Percentiles rank a stretch among this genome's conserved stretches.
Conservation (phyloP, 805 yeast species). For the Kodamaea laetipori region DNA sequence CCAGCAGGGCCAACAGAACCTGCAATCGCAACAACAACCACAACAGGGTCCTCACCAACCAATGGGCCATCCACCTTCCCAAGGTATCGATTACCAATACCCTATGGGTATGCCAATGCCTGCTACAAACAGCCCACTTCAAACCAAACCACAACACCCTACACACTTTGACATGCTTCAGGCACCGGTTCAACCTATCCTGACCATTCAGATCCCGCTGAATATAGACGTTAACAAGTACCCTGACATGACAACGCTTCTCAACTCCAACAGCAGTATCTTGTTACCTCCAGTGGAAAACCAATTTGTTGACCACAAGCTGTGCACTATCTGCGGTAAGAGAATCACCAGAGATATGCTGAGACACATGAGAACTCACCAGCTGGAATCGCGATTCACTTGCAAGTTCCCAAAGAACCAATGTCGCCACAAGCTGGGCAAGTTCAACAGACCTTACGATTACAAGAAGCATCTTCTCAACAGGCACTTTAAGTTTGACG, state of each 20-base stretch:
- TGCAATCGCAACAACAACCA: background rate
- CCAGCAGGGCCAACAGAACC: background rate
- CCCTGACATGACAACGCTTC: conserved; percentile 43
- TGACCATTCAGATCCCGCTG: conserved; percentile 16
- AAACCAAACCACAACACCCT: background rate
- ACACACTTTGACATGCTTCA: conserved; percentile 8
- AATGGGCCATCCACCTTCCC: background rate
- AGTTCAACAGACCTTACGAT: conserved; percentile 68
- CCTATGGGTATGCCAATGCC: conserved; percentile 4
- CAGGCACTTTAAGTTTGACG: conserved; percentile 58
- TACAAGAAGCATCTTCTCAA: conserved; percentile 65
- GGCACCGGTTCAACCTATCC: conserved; percentile 7
- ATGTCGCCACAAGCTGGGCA: conserved; percentile 62
- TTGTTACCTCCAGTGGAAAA: conserved; percentile 40
- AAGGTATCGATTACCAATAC: background rate
- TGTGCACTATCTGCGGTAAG: conserved; percentile 57
- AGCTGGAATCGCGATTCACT: conserved; percentile 53
- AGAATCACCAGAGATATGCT: conserved; percentile 60
- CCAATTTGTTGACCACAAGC: conserved; percentile 38
- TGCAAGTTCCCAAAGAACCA: conserved; percentile 58
- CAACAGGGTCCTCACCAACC: too few relatives aligned
- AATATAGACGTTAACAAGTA: conserved; percentile 25
- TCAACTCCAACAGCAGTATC: conserved; percentile 35
- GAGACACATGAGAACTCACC: conserved; percentile 65
- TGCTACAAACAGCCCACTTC: conserved; percentile 3